These are phyloP conservation scores for Saccharomycopsis microspora DNA, from an alignment of 805 yeast genomes.

Conservation along the genomic window DNA sequence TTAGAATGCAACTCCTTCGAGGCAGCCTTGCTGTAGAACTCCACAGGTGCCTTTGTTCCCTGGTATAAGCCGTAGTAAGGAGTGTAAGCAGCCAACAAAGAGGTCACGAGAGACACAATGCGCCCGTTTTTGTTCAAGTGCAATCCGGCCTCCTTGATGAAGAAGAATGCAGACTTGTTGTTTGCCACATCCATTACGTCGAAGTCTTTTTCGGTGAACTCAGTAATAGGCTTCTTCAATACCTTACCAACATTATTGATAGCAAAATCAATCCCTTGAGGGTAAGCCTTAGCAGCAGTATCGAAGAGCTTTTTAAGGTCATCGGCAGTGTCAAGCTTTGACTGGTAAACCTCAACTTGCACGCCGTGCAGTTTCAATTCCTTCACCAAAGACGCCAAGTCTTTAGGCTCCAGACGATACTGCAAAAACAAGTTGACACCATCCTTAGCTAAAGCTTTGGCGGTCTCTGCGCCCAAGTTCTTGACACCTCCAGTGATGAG, in stretches of 20 bases:
- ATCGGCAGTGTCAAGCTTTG: constrained; percentile 30
- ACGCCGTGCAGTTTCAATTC: constrained; percentile 23
- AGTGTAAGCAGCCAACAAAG: constrained; percentile 55
- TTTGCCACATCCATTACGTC: constrained; percentile 42
- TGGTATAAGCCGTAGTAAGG: constrained; percentile 42
- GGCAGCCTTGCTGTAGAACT: constrained; percentile 39
- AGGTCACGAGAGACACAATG: constrained; percentile 48
- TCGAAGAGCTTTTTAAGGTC: constrained; percentile 35
- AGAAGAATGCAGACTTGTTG: constrained; percentile 50
- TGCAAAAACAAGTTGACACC: constrained; percentile 46
- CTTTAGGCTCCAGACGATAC: constrained; percentile 36
- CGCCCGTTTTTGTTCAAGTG: constrained; percentile 39
- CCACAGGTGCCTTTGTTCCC: constrained; percentile 48
- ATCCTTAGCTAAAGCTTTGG: constrained; percentile 39
- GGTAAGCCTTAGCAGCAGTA: constrained; percentile 29
- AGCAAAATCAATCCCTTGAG: constrained; percentile 48
- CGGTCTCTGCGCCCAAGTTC: constrained; percentile 45
- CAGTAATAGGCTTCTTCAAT: constrained; percentile 45
- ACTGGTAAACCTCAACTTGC: constrained; percentile 32
- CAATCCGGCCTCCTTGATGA: constrained; percentile 44
- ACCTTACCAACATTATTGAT: constrained; percentile 60
- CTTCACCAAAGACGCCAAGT: constrained; percentile 22
- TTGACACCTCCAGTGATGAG: constrained; percentile 52
- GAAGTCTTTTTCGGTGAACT: constrained; percentile 42
- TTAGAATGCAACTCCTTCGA: constrained; percentile 39